Evolutionary conservation across 148 eudicot genomes (phyloP).

Genomic region (Dianthus caryophyllus): DNA sequence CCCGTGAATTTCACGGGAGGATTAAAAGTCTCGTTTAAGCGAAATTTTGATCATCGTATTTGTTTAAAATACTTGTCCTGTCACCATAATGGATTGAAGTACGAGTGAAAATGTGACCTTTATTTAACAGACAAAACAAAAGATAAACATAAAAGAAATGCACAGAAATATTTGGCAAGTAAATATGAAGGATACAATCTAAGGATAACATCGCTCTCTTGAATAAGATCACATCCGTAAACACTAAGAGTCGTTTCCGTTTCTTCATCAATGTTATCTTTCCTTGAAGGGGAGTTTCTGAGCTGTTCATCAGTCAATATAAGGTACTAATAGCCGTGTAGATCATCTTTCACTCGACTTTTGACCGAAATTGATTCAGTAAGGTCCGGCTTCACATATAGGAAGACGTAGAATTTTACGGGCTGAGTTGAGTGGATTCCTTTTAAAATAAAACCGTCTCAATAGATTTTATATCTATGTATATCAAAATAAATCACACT

Average conservation of each 20-base stretch:
- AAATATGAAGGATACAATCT: slow-evolving; percentile 59
- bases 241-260: slow-evolving; percentile 76
- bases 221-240: slow-evolving; percentile 93
- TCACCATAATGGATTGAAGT: slow-evolving; percentile 95
- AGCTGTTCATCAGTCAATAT: slow-evolving; percentile 75
- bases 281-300: slow-evolving; percentile 70
- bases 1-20: too few relatives aligned
- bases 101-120: slow-evolving; percentile 35
- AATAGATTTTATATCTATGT: too few relatives aligned
- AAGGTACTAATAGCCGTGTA: slow-evolving; percentile 95
- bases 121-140: too few relatives aligned
- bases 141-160: slow-evolving; percentile 18
- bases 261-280: slow-evolving; percentile 74
- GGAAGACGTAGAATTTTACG: too few relatives aligned
- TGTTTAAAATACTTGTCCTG: slow-evolving; percentile 94
- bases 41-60: too few relatives aligned
- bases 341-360: slow-evolving; percentile 52
- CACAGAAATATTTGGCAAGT: background rate
- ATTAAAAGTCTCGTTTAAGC: too few relatives aligned
- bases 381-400: too few relatives aligned
- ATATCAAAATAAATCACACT: too few relatives aligned
- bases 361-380: too few relatives aligned
- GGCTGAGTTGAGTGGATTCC: too few relatives aligned
- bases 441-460: too few relatives aligned
- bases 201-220: slow-evolving; percentile 86